Evolutionary conservation across 495 filamentous ascomycete genomes (phyloP).

Genomic region (Daldinia loculata): DNA sequence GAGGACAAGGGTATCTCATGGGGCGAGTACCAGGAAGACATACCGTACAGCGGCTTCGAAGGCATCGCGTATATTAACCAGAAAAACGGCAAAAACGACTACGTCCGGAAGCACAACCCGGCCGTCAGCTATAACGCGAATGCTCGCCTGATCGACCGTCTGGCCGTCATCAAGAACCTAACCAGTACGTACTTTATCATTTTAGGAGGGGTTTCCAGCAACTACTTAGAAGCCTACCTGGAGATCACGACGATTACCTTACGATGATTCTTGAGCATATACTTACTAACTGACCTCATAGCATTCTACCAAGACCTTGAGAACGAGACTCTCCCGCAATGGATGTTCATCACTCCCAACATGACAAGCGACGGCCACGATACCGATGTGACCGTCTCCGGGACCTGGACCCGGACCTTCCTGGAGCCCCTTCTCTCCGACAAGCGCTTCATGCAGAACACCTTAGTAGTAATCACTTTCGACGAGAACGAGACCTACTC

Average conservation of each 20-base stretch:
- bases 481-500: constrained; percentile 71
- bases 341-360: constrained; percentile 80
- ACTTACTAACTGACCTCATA: not conserved
- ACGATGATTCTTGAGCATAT: not conserved
- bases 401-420: constrained; percentile 66
- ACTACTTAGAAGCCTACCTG: not conserved
- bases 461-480: constrained; percentile 72
- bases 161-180: constrained; percentile 72
- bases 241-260: not conserved
- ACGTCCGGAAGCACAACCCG: constrained; percentile 84
- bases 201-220: not conserved
- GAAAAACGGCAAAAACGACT: constrained; percentile 63
- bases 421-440: constrained; percentile 69
- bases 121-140: constrained; percentile 68
- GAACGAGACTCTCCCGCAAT: constrained; percentile 69
- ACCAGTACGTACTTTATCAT: constrained; percentile 45
- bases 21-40: constrained; percentile 74
- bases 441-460: constrained; percentile 72
- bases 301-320: constrained; percentile 66
- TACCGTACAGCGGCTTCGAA: constrained; percentile 74
- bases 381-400: constrained; percentile 67
- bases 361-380: constrained; percentile 75
- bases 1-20: constrained; percentile 73
- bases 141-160: constrained; percentile 60
- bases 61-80: constrained; percentile 64